Conservation (phyloP, 2,329 filamentous ascomycete genomes). For the Didymella keratinophila region DNA sequence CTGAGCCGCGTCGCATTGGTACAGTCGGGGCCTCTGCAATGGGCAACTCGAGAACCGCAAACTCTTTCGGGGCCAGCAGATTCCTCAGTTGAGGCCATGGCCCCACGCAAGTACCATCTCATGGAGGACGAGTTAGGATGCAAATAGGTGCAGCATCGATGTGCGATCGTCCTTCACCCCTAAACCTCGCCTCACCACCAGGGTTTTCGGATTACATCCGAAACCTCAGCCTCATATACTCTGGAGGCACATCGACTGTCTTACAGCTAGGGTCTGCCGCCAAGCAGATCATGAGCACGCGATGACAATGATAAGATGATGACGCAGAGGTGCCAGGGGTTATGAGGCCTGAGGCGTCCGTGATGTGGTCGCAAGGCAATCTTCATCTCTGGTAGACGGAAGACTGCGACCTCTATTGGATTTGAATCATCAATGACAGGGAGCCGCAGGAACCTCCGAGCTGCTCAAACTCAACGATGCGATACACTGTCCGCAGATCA, state of each 20-base stretch:
- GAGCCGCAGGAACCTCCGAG: neutral
- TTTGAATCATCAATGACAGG: neutral
- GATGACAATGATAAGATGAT: conserved; percentile 4
- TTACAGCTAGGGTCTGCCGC: neutral
- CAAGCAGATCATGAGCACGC: conserved; percentile 10
- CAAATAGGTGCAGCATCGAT: neutral
- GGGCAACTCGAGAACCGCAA: neutral
- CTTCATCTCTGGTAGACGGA: neutral
- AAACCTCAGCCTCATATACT: neutral
- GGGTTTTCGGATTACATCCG: neutral
- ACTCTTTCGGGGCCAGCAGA: neutral
- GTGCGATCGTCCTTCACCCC: conserved; percentile 1
- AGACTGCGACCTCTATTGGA: neutral
- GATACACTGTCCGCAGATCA: neutral
- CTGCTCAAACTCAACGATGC: neutral
- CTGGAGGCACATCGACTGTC: neutral
- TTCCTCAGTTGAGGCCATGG: neutral
- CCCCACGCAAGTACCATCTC: conserved; percentile 4
- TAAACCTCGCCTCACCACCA: neutral
- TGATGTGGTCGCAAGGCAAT: neutral
- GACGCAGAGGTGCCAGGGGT: conserved; percentile 1
- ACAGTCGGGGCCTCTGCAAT: neutral
- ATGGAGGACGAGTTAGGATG: neutral
- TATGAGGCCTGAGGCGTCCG: neutral
- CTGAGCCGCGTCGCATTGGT: conserved; percentile 12